These are phyloP conservation scores for Microcyclospora tardicrescens DNA, from an alignment of 2,329 filamentous ascomycete genomes.

Conservation along the genomic window DNA sequence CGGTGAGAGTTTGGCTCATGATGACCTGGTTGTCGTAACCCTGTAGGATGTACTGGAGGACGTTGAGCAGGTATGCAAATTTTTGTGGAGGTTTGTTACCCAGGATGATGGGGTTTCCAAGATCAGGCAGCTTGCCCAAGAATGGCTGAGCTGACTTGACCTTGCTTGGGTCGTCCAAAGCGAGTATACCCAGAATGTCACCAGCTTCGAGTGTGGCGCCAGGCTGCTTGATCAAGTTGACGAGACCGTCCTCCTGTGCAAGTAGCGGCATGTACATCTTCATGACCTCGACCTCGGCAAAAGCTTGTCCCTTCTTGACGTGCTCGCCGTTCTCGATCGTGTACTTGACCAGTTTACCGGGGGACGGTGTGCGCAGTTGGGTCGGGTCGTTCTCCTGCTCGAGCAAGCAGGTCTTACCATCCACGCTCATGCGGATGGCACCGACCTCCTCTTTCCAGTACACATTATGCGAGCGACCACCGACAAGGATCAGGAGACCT, in stretches of 20 bases:
- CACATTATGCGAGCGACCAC: constrained; percentile 89
- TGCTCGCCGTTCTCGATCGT: constrained; percentile 91
- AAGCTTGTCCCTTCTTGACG: constrained; percentile 80
- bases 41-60: constrained; percentile 74
- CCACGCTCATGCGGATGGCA: constrained; percentile 86
- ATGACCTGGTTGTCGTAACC: constrained; percentile 97
- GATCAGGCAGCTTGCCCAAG: constrained; percentile 74
- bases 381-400: constrained; percentile 99
- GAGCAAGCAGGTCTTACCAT: constrained; percentile 93
- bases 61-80: constrained; percentile 63
- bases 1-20: constrained; percentile 75
- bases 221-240: constrained; percentile 98
- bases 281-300: constrained; percentile 98
- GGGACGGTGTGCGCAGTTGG: constrained; percentile 84
- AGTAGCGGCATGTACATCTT: constrained; percentile 99
- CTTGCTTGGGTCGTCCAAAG: constrained; percentile 85
- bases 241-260: constrained; percentile 85
- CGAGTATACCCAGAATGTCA: constrained; percentile 94
- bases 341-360: constrained; percentile 97
- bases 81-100: constrained; percentile 86
- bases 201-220: constrained; percentile 95
- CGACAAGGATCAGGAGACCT: constrained; percentile 78
- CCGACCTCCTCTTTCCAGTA: constrained; percentile 99
- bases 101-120: constrained; percentile 74
- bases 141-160: constrained; percentile 96